Percentiles rank a stretch among this genome's conserved stretches.
Evolutionary conservation across 192 early-diverging fungal genomes (phyloP).

Genomic region (Coemansia sp.): DNA sequence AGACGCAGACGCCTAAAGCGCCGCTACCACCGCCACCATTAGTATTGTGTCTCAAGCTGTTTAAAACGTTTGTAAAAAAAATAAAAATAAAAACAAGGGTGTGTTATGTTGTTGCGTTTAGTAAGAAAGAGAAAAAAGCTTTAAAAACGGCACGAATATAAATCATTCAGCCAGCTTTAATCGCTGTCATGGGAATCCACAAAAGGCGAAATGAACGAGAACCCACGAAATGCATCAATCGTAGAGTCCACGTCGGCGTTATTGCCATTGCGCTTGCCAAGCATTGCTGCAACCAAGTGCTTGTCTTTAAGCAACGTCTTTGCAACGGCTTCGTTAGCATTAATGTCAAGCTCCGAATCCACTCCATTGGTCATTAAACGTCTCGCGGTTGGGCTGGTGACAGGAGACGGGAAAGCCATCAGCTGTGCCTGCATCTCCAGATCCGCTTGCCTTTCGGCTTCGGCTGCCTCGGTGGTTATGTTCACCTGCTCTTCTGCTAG

Average conservation of each 20-base stretch:
- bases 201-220: constrained; percentile 47
- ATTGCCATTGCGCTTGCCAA: not conserved
- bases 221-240: constrained; percentile 47
- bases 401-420: constrained; percentile 25
- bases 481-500: constrained; percentile 26
- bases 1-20: not conserved
- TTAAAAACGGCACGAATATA: too few species aligned
- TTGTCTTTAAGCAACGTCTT: constrained; percentile 1
- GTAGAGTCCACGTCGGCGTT: constrained; percentile 29
- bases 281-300: constrained; percentile 11
- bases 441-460: constrained; percentile 30
- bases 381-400: constrained; percentile 9
- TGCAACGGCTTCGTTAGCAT: not conserved
- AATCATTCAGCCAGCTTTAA: not conserved
- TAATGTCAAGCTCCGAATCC: not conserved
- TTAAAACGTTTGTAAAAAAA: not conserved
- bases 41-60: not conserved
- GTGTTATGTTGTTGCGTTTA: too few species aligned
- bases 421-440: constrained; percentile 29
- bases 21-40: not conserved
- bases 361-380: not conserved
- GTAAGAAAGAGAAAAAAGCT: too few species aligned
- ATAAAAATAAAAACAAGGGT: not conserved
- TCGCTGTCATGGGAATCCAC: constrained; percentile 30
- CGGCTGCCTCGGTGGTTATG: constrained; percentile 19